Percentiles rank a stretch among this genome's conserved stretches.
These are phyloP conservation scores for Sclerotinia subarctica DNA, from an alignment of 2,329 filamentous ascomycete genomes.

Conservation along the genomic window DNA sequence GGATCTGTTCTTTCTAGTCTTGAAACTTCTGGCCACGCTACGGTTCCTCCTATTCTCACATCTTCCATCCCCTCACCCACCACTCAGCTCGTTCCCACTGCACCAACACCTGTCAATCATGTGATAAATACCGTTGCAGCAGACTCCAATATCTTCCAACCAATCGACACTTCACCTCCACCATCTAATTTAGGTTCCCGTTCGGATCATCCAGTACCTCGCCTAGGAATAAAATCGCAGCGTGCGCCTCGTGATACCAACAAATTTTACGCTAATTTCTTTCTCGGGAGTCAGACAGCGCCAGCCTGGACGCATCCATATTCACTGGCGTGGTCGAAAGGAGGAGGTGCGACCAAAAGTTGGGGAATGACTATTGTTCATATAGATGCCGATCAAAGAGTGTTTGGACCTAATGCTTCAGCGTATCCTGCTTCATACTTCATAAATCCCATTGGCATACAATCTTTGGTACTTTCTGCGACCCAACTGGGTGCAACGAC, in stretches of 20 bases:
- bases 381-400: constrained; percentile 62
- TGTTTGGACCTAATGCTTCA: constrained; percentile 58
- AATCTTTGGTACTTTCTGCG: constrained; percentile 78
- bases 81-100: constrained; percentile 14
- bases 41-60: not conserved
- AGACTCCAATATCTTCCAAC: constrained; percentile 52
- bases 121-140: constrained; percentile 23
- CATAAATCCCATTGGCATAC: constrained; percentile 76
- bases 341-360: constrained; percentile 58
- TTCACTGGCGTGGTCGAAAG: constrained; percentile 64
- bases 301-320: constrained; percentile 76
- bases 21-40: constrained; percentile 5
- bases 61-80: constrained; percentile 15
- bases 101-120: constrained; percentile 5
- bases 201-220: constrained; percentile 57
- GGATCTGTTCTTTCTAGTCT: constrained; percentile 11
- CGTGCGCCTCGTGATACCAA: constrained; percentile 63
- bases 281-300: constrained; percentile 67
- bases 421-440: constrained; percentile 67
- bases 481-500: constrained; percentile 64
- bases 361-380: constrained; percentile 80
- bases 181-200: constrained; percentile 47
- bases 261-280: constrained; percentile 80
- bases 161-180: constrained; percentile 53
- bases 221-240: constrained; percentile 46